These are phyloP conservation scores for Adansonia gregorii DNA, from an alignment of 441 rosid genomes.

Conservation along the genomic window DNA sequence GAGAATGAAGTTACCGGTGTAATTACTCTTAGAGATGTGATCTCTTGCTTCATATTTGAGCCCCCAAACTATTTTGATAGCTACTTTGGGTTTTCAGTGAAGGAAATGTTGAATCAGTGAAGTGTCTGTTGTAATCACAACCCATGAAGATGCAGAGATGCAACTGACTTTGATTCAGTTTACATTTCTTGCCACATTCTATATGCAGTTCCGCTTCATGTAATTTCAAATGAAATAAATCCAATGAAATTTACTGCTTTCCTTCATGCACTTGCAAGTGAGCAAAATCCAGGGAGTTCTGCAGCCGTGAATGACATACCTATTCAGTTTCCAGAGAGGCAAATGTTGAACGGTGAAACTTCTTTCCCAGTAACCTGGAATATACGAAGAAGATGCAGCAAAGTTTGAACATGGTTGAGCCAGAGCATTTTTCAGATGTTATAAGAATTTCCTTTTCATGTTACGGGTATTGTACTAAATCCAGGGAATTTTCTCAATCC, in stretches of 20 bases:
- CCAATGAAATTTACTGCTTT: not conserved
- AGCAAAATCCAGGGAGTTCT: conserved; percentile 11
- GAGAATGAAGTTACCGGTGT: conserved; percentile 70
- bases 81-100: conserved; percentile 60
- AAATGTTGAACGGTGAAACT: conserved; percentile 47
- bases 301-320: not conserved
- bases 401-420: conserved; percentile 9
- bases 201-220: not conserved
- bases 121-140: conserved; percentile 24
- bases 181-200: not conserved
- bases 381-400: not conserved
- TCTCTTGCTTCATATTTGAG: conserved; percentile 80
- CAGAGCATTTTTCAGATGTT: conserved; percentile 19
- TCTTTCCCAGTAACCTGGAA: conserved; percentile 18
- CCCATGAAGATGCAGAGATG: conserved; percentile 14
- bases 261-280: not conserved
- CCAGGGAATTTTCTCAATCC: conserved; percentile 49
- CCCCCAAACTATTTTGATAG: conserved; percentile 68
- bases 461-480: conserved; percentile 42
- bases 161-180: conserved; percentile 16
- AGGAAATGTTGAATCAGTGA: conserved; percentile 55
- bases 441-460: conserved; percentile 22
- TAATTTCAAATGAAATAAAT: conserved; percentile 9
- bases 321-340: conserved; percentile 45
- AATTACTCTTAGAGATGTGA: conserved; percentile 85